phyloP scores from a whole-genome alignment of 495 filamentous ascomycete genomes.

The Bombardia bombarda region DNA sequence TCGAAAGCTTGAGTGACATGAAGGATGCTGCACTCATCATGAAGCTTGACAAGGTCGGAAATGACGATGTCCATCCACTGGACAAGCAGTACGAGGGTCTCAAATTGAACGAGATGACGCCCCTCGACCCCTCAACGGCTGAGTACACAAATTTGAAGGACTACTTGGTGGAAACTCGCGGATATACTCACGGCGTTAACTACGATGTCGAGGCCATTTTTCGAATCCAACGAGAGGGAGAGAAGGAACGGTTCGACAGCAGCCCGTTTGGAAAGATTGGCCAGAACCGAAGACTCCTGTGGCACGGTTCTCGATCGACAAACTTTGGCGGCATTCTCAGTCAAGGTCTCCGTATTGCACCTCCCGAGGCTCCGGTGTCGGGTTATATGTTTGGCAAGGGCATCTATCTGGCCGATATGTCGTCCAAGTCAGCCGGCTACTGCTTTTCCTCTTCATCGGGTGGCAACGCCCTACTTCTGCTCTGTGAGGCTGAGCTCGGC shows the following conservation, averaged over 20 bases:
- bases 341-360: constrained; percentile 80
- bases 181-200: constrained; percentile 50
- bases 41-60: constrained; percentile 47
- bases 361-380: constrained; percentile 68
- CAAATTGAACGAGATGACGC: constrained; percentile 66
- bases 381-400: constrained; percentile 84
- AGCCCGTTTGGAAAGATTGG: constrained; percentile 33
- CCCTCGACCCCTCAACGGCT: constrained; percentile 44
- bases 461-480: constrained; percentile 50
- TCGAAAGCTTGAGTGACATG: constrained; percentile 76
- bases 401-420: constrained; percentile 84
- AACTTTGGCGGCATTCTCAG: constrained; percentile 80
- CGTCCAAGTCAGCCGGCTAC: constrained; percentile 66
- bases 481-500: constrained; percentile 76
- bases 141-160: constrained; percentile 58
- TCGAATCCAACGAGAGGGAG: constrained; percentile 69
- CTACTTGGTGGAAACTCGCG: constrained; percentile 61
- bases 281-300: constrained; percentile 62
- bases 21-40: constrained; percentile 71
- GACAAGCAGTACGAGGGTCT: constrained; percentile 66
- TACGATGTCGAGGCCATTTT: constrained; percentile 71
- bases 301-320: constrained; percentile 74
- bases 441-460: constrained; percentile 44
- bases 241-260: constrained; percentile 58
- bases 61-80: constrained; percentile 48